phyloP scores from a whole-genome alignment of 805 yeast genomes.

The Wickerhamiella kurtzmanii region DNA sequence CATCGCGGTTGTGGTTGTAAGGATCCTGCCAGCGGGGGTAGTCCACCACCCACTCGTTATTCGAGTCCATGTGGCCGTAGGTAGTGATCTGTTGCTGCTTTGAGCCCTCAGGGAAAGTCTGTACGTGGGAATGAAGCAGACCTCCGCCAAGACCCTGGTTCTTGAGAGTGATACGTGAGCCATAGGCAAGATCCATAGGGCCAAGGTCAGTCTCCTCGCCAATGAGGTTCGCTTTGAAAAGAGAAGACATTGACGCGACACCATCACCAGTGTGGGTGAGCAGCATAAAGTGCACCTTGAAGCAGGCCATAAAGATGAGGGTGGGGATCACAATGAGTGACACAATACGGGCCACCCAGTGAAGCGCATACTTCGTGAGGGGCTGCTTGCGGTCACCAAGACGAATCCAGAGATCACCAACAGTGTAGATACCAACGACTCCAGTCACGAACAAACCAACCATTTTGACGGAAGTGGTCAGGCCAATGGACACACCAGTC shows the following conservation, averaged over 20 bases:
- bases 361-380: conserved; percentile 47
- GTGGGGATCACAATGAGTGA: conserved; percentile 70
- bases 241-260: conserved; percentile 86
- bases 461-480: conserved; percentile 90
- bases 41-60: conserved; percentile 76
- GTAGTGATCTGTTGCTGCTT: conserved; percentile 95
- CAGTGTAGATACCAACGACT: conserved; percentile 77
- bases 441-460: conserved; percentile 89
- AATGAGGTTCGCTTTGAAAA: conserved; percentile 81
- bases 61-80: conserved; percentile 35
- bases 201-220: conserved; percentile 67
- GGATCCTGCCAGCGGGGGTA: conserved; percentile 27
- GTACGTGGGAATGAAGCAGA: conserved; percentile 68
- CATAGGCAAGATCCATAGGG: conserved; percentile 58
- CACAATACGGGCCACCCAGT: conserved; percentile 59
- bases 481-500: conserved; percentile 78
- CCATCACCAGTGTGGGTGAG: conserved; percentile 89
- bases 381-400: conserved; percentile 62
- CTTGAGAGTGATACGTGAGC: conserved; percentile 62
- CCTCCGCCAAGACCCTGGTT: conserved; percentile 69
- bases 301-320: conserved; percentile 73
- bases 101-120: conserved; percentile 73
- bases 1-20: conserved; percentile 29
- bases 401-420: conserved; percentile 69
- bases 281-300: conserved; percentile 76